These are phyloP conservation scores for Hypericum androsaemum DNA, from an alignment of 345 rosid species.

Conservation along the genomic window DNA sequence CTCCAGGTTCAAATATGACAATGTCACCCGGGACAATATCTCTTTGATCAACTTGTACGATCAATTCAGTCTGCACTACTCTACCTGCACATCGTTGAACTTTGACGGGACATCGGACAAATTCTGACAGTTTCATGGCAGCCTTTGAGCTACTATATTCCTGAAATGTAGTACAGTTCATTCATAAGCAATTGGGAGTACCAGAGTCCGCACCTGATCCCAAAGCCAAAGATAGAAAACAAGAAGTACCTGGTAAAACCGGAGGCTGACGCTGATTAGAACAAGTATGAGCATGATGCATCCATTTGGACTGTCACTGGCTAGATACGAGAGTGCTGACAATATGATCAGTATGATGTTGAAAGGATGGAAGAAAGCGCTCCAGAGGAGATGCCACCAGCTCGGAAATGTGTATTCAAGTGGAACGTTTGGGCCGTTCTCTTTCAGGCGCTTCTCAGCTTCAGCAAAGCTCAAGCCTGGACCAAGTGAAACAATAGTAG, in stretches of 20 bases:
- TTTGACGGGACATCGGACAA: constrained; percentile 49
- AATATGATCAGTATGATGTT: constrained; percentile 53
- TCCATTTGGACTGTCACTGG: constrained; percentile 59
- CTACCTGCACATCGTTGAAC: constrained; percentile 74
- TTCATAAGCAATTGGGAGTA: constrained; percentile 1
- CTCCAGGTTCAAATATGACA: constrained; percentile 58
- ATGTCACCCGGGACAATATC: constrained; percentile 70
- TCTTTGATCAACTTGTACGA: constrained; percentile 62
- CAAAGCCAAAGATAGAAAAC: neutral
- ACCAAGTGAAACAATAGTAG: neutral
- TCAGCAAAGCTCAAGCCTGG: constrained; percentile 62
- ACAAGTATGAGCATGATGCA: constrained; percentile 56
- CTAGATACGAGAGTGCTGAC: constrained; percentile 46
- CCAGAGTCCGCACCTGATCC: neutral
- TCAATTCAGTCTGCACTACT: constrained; percentile 52
- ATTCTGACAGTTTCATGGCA: constrained; percentile 63
- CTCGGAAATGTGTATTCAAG: constrained; percentile 34
- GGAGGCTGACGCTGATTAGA: constrained; percentile 50
- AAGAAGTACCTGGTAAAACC: constrained; percentile 47
- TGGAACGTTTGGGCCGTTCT: constrained; percentile 57
- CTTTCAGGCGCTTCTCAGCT: constrained; percentile 56
- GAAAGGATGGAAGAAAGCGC: constrained; percentile 62
- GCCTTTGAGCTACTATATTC: constrained; percentile 66
- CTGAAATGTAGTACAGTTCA: constrained; percentile 15
- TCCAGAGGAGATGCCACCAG: constrained; percentile 63